Conservation (phyloP, 176 grass and related monocot genomes). For the Avena sativa region DNA sequence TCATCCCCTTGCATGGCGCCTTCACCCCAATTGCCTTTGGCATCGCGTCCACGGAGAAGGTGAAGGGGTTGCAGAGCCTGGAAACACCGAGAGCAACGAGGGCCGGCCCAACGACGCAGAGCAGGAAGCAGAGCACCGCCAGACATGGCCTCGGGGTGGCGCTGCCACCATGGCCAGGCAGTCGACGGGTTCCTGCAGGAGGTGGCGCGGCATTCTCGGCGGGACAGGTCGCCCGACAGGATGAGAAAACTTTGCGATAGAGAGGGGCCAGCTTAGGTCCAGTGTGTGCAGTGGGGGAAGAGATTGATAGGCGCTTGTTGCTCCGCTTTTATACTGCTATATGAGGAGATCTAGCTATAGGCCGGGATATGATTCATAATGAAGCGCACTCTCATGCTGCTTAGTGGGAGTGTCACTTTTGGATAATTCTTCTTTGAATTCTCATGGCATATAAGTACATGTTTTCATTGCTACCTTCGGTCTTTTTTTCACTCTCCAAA, state of each 20-base stretch:
- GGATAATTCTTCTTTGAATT: background rate
- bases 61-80: slow-evolving; percentile 50
- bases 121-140: background rate
- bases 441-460: too few relatives aligned
- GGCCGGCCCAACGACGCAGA: slow-evolving; percentile 74
- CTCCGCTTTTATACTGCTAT: slow-evolving; percentile 36
- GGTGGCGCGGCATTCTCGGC: slow-evolving; percentile 8
- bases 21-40: background rate
- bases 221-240: background rate
- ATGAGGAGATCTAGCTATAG: too few relatives aligned
- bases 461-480: too few relatives aligned
- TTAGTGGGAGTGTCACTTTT: slow-evolving; percentile 26
- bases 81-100: slow-evolving; percentile 64
- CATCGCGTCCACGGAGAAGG: slow-evolving; percentile 42
- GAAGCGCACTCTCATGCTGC: background rate
- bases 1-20: slow-evolving; percentile 51
- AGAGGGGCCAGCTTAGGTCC: slow-evolving; percentile 25
- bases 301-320: too few relatives aligned
- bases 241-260: background rate
- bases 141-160: background rate
- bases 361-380: background rate
- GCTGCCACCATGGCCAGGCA: slow-evolving; percentile 28
- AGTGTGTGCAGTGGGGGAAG: background rate
- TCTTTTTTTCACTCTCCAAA: too few relatives aligned
- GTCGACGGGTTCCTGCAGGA: slow-evolving; percentile 23